Base-by-base conservation (phyloP, 306 rosid species). In the Notholithocarpus densiflorus region DNA sequence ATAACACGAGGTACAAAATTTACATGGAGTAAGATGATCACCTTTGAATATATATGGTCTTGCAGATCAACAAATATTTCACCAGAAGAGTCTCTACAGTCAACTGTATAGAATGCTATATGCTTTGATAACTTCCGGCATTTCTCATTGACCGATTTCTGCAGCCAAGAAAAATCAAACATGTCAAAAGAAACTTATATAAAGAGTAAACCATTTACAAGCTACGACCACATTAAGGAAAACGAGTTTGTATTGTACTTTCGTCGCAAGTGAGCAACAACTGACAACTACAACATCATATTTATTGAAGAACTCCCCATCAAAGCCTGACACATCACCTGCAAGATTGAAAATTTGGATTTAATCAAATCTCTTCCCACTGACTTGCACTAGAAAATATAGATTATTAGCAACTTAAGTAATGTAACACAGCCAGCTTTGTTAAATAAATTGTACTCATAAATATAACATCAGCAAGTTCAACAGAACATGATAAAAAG, bases 41-140 rank as follows among this genome's bases (percentile, higher is more conserved):
- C 99, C 97, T 91, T 92, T 4, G 95, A 88, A 80, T 91, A 92
- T 71, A 78, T 87, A 83, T 95, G 90, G 73, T 90, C 87, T 81
- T 86, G 95, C 76, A 95, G 89, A 76, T 95, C 98, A 78, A 92
- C 97, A 89, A 95, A 95, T 79, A 95, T 88, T 92, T 95, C 98
- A 64, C 98, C 98, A 85, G 92, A 95, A 31, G 98, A 92, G 78
- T 95, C 98, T 87, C 93, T 89, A 74, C 97, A 92, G 64, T 92
- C 98, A 80, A 92, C 97, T 18, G 97, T 74, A 86, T 91, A 92
- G 86, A 95, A 95, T 56, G 98, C 90, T 79, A 93, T 79, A 8
- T 84, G 91, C 86, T 91, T 95, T 6, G 90, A 77, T 71, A 86
- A 72, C 88, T 89, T 95, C 73, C 97, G 85, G 88, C 98, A 95